A percentile compares a stretch with the other conserved stretches of the same genome.
Conservation (phyloP, 1,284 basidiomycete genomes). For the Somion occarium region DNA sequence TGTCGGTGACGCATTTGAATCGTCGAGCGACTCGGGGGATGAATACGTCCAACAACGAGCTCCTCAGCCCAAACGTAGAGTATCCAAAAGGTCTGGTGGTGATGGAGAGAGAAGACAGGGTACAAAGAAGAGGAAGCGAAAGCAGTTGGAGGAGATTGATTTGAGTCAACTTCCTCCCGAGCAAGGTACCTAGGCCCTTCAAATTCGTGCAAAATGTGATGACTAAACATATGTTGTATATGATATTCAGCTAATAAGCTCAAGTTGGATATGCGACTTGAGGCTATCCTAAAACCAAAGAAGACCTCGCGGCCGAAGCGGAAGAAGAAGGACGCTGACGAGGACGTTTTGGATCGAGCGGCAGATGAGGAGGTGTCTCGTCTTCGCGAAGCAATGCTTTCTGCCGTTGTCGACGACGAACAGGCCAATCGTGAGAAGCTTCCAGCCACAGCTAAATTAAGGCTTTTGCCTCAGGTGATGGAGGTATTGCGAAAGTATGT, state of each 20-base stretch:
- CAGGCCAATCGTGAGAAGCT: constrained; percentile 76
- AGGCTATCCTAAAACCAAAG: constrained; percentile 81
- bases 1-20: constrained; percentile 43
- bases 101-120: constrained; percentile 32
- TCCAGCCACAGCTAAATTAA: constrained; percentile 87
- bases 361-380: constrained; percentile 91
- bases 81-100: constrained; percentile 18
- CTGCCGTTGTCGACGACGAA: constrained; percentile 83
- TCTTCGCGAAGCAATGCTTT: constrained; percentile 82
- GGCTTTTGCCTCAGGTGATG: constrained; percentile 84
- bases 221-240: neutral
- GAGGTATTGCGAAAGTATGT: constrained; percentile 92
- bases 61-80: constrained; percentile 40
- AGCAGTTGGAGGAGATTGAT: constrained; percentile 48
- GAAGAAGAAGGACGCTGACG: constrained; percentile 72
- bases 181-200: constrained; percentile 45
- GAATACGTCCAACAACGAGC: constrained; percentile 55
- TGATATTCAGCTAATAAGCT: constrained; percentile 48
- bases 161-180: constrained; percentile 64
- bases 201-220: neutral
- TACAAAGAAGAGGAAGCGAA: constrained; percentile 42
- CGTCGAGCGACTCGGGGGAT: constrained; percentile 55
- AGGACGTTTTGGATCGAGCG: constrained; percentile 77
- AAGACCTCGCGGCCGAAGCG: constrained; percentile 58
- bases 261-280: constrained; percentile 69